These are phyloP conservation scores for Funneliformis mosseae DNA, from an alignment of 192 early-diverging fungal species.

Conservation along the genomic window DNA sequence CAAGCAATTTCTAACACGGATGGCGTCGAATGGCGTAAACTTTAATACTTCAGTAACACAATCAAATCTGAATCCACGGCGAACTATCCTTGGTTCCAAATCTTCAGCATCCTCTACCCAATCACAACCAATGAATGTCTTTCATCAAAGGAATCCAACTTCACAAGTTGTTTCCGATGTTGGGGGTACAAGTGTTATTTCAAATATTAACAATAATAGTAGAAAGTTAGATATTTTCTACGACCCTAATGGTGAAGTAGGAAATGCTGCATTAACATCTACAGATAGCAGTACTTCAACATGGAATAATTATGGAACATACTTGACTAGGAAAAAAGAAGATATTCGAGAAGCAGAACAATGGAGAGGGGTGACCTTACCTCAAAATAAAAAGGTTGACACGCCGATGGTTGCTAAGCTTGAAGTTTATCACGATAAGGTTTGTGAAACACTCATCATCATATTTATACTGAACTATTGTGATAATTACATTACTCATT, in stretches of 20 bases:
- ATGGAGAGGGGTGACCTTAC: conserved; percentile 64
- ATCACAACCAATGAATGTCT: conserved; percentile 13
- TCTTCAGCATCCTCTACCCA: conserved; percentile 20
- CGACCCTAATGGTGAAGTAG: conserved; percentile 20
- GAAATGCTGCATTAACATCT: conserved; percentile 2
- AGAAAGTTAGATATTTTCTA: conserved; percentile 37
- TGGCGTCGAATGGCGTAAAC: conserved; percentile 33
- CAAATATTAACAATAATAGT: conserved; percentile 8
- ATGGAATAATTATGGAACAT: conserved; percentile 67
- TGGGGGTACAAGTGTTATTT: background rate
- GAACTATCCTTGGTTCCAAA: conserved; percentile 35
- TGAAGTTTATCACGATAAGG: conserved; percentile 40
- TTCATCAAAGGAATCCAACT: background rate
- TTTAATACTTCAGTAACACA: background rate
- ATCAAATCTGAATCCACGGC: background rate
- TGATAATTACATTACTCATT: background rate
- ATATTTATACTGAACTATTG: background rate
- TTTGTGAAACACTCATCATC: background rate
- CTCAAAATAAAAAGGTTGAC: background rate
- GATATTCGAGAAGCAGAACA: conserved; percentile 59
- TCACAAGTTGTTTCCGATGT: background rate
- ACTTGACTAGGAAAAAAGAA: conserved; percentile 67
- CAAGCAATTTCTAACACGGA: conserved; percentile 60
- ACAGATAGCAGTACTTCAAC: background rate
- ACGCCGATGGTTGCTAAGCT: conserved; percentile 22